phyloP scores from a whole-genome alignment of 108 stramenopile species.

The Discostella stelligeroides region DNA sequence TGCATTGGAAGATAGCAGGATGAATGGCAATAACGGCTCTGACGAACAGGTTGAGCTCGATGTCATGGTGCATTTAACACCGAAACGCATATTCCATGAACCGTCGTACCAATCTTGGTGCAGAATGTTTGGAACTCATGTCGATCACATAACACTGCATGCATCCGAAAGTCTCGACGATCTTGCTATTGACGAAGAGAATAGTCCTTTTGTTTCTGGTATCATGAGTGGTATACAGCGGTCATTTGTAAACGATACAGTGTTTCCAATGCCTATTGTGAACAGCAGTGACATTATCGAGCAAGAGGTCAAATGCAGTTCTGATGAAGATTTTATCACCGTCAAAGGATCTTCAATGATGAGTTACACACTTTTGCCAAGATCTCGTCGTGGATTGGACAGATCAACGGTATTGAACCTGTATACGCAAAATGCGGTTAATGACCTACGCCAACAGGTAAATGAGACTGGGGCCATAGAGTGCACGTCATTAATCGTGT shows the following conservation, averaged over 20 bases:
- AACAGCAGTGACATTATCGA: background rate
- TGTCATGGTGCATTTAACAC: slow-evolving; percentile 74
- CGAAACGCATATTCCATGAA: slow-evolving; percentile 44
- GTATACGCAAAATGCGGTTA: slow-evolving; percentile 22
- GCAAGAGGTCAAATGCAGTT: background rate
- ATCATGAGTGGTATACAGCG: slow-evolving; percentile 54
- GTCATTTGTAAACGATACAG: slow-evolving; percentile 43
- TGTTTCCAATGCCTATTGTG: slow-evolving; percentile 52
- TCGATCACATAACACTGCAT: slow-evolving; percentile 60
- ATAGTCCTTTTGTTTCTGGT: slow-evolving; percentile 66
- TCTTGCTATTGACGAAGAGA: slow-evolving; percentile 7
- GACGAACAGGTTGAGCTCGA: slow-evolving; percentile 44
- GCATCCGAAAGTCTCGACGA: slow-evolving; percentile 39
- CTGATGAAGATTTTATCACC: slow-evolving; percentile 8
- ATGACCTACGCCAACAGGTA: slow-evolving; percentile 21
- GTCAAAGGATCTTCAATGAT: slow-evolving; percentile 59
- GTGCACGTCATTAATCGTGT: slow-evolving; percentile 16
- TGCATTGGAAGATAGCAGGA: slow-evolving; percentile 12
- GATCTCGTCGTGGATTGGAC: slow-evolving; percentile 51
- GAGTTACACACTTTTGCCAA: slow-evolving; percentile 69
- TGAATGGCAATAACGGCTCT: background rate
- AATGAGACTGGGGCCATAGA: slow-evolving; percentile 37
- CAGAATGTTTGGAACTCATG: slow-evolving; percentile 36
- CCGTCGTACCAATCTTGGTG: slow-evolving; percentile 56
- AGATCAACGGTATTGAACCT: slow-evolving; percentile 25